phyloP scores from a whole-genome alignment of 441 rosid species.

The Adansonia gregorii region DNA sequence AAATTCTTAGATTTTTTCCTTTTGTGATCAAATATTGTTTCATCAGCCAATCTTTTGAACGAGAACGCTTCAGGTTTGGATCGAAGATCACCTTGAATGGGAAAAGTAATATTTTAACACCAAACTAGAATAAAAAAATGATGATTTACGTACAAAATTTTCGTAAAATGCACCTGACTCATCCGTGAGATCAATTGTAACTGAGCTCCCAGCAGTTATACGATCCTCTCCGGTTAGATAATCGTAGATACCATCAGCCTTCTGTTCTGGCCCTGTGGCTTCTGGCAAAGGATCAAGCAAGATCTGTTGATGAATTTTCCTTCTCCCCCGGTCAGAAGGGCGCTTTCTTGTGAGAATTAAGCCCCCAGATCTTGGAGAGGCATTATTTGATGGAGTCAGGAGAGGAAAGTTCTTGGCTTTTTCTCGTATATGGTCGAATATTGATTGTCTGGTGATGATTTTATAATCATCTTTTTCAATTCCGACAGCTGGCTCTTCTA shows the following conservation, averaged over 20 bases:
- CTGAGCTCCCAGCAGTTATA: slow-evolving; percentile 30
- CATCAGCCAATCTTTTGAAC: slow-evolving; percentile 45
- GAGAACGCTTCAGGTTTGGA: slow-evolving; percentile 35
- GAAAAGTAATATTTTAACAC: slow-evolving; percentile 16
- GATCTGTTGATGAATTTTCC: slow-evolving; percentile 37
- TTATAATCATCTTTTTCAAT: slow-evolving; percentile 51
- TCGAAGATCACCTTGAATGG: slow-evolving; percentile 37
- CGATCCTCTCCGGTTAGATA: slow-evolving; percentile 29
- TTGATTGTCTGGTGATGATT: slow-evolving; percentile 57
- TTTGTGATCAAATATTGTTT: slow-evolving; percentile 65
- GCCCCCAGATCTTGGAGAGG: slow-evolving; percentile 44
- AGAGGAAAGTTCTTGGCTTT: slow-evolving; percentile 76
- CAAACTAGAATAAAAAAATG: slow-evolving; percentile 14
- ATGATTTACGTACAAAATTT: slow-evolving; percentile 6
- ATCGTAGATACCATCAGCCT: slow-evolving; percentile 9
- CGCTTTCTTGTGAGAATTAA: slow-evolving; percentile 54
- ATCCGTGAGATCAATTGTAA: slow-evolving; percentile 34
- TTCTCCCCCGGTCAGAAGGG: slow-evolving; percentile 34
- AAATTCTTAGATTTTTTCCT: slow-evolving; percentile 68
- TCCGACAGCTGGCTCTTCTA: slow-evolving; percentile 46
- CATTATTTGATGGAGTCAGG: slow-evolving; percentile 44
- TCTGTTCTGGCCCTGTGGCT: slow-evolving; percentile 30
- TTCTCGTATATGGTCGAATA: slow-evolving; percentile 84
- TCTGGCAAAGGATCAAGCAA: slow-evolving; percentile 33
- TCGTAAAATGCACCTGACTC: slow-evolving; percentile 40